Evolutionary conservation across 2,329 filamentous ascomycete species (phyloP), one percentile per base, ranked within the genome.

Genomic region (Epichloe festucae): DNA sequence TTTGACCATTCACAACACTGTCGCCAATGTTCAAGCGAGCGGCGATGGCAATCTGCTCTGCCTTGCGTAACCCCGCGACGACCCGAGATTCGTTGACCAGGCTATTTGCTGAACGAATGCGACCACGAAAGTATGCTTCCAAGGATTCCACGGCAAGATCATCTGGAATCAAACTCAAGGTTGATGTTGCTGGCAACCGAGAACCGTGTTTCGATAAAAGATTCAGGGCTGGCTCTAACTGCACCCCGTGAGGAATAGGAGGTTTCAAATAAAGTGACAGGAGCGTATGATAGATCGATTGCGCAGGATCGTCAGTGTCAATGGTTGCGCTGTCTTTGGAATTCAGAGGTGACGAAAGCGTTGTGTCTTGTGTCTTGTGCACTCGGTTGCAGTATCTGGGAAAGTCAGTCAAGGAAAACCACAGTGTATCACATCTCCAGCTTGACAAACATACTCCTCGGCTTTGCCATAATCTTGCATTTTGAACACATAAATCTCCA

Each of bases 401-500:
- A 5, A 23, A 43, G 56, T 65, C 51, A 67, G 55, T 41, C 43
- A n/a, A 17, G 15, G n/a, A 21, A 39, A 31, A n/a, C 3, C 23
- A 49, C 5, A n/a, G 14, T 19, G 6, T 10, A n/a, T 41, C 12
- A n/a, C 15, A 19, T 35, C 42, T 23, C 21, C 19, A 35, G 34
- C 42, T 14, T 41, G 36, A 6, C 14, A 46, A 74, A 48, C 82
- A 55, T 72, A 95, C 84, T 95, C 89, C 77, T 98, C 93, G 35
- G 93, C 93, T 68, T 95, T 97, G 12, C 72, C 73, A 56, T 87
- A 91, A 65, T 95, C 85, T 58, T 86, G 73, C 66, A 98, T 79
- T 66, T 91, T 93, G 70, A 96, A 98, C 31, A 97, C 91, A 65
- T 95, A 98, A 49, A 98, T 95, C 64, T 93, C 86, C n/a, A 98